Percentiles rank a stretch among this genome's conserved stretches.
These are phyloP conservation scores for Verticillium dahliae DNA, from an alignment of 2,329 filamentous ascomycete species.

Conservation along the genomic window DNA sequence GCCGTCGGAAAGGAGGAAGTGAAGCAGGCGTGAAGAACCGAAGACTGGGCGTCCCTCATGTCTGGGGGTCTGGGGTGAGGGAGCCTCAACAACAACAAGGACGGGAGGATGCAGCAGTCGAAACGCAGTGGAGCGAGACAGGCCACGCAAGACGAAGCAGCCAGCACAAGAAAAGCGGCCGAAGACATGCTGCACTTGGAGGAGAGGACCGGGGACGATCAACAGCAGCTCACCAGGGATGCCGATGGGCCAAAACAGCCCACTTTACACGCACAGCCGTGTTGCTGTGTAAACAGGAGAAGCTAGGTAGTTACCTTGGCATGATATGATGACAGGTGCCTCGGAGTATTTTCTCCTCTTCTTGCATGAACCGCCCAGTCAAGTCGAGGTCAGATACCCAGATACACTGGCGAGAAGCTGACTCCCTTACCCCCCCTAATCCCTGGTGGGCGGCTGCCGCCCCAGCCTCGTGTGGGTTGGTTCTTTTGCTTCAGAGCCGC, in stretches of 20 bases:
- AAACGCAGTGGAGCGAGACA: too few relatives aligned
- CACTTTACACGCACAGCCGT: too few relatives aligned
- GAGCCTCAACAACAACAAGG: too few relatives aligned
- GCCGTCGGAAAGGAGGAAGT: not conserved
- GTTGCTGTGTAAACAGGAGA: not conserved
- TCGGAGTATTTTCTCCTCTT: not conserved
- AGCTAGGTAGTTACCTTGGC: not conserved
- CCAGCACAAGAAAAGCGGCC: not conserved
- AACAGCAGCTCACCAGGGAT: too few relatives aligned
- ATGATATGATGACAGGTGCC: not conserved
- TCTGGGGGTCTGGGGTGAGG: too few relatives aligned
- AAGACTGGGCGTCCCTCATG: not conserved
- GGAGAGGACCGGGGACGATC: not conserved
- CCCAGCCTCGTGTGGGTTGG: too few relatives aligned
- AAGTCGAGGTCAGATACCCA: not conserved
- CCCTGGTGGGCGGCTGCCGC: not conserved
- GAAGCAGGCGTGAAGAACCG: not conserved
- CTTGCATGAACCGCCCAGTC: not conserved
- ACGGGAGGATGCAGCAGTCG: too few relatives aligned
- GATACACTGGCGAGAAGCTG: not conserved
- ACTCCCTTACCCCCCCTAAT: not conserved
- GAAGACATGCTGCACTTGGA: not conserved
- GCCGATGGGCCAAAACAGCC: too few relatives aligned
- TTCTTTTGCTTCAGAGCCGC: not conserved
- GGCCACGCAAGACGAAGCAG: too few relatives aligned